These are phyloP conservation scores for Microascus cirrosus DNA, from an alignment of 2,329 filamentous ascomycete species.

Conservation along the genomic window DNA sequence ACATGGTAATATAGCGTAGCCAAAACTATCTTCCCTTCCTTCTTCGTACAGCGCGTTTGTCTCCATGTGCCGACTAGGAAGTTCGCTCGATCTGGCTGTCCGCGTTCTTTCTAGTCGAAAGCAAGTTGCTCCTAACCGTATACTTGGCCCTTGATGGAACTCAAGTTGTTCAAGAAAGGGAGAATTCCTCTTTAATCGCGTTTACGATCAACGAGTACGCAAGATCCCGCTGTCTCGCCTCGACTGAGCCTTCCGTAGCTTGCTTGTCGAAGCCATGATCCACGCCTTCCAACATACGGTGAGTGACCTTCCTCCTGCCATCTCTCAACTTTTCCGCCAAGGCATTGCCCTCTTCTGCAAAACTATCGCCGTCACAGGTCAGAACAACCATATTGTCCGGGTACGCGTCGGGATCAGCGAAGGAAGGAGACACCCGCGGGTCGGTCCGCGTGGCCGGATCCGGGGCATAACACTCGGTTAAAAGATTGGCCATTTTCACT, in stretches of 20 bases:
- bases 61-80: too few species aligned
- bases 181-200: not conserved
- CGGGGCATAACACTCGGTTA: not conserved
- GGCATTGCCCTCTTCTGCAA: not conserved
- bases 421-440: not conserved
- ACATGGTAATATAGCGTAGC: too few species aligned
- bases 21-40: too few species aligned
- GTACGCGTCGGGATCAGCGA: not conserved
- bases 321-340: not conserved
- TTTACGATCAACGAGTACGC: not conserved
- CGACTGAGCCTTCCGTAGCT: not conserved
- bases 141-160: too few species aligned
- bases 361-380: not conserved
- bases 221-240: not conserved
- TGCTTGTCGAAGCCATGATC: not conserved
- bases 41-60: too few species aligned
- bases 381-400: not conserved
- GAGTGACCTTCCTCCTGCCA: not conserved
- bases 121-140: too few species aligned
- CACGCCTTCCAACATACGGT: not conserved
- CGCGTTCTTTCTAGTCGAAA: too few species aligned
- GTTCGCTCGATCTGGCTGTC: too few species aligned
- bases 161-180: too few species aligned
- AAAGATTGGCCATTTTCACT: not conserved
- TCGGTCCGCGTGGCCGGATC: not conserved